A percentile compares a stretch with the other conserved stretches of the same genome.
Conservation (phyloP, 2,329 filamentous ascomycete species). For the Hypoxylon sp. region DNA sequence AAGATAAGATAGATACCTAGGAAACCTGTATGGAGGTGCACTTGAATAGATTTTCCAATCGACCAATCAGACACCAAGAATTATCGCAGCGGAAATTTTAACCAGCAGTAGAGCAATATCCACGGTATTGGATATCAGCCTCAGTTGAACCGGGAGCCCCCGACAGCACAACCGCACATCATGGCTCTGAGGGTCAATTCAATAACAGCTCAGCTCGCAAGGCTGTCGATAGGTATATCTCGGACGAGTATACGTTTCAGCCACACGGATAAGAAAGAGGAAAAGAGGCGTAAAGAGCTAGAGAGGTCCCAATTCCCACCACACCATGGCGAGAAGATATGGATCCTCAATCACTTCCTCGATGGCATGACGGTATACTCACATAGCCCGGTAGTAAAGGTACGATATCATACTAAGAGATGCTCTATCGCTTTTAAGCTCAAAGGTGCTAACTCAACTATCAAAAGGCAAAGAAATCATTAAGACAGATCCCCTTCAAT, state of each 20-base stretch:
- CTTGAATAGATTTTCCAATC: not conserved
- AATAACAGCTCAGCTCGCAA: conserved; percentile 57
- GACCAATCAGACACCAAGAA: conserved; percentile 7
- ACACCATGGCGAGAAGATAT: conserved; percentile 71
- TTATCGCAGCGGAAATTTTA: conserved; percentile 34
- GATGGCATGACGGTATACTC: conserved; percentile 69
- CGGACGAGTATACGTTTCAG: conserved; percentile 61
- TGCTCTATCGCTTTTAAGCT: not conserved
- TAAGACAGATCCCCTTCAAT: conserved; percentile 66
- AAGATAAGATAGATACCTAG: not conserved
- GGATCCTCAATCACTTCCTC: conserved; percentile 67
- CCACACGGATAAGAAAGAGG: conserved; percentile 44
- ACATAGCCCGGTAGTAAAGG: conserved; percentile 62
- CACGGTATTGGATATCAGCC: conserved; percentile 21
- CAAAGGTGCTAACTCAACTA: conserved; percentile 13
- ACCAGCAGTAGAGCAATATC: conserved; percentile 5
- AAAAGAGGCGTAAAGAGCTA: conserved; percentile 32
- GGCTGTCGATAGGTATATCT: conserved; percentile 60
- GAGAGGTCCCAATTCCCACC: conserved; percentile 49
- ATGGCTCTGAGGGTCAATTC: conserved; percentile 59
- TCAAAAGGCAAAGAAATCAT: conserved; percentile 46
- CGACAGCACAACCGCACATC: conserved; percentile 22
- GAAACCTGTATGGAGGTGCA: too few species aligned
- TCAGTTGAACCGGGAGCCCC: conserved; percentile 28
- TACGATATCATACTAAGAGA: conserved; percentile 52